These are phyloP conservation scores for Saccharomycopsis sp. DNA, from an alignment of 805 yeast species.

Conservation along the genomic window DNA sequence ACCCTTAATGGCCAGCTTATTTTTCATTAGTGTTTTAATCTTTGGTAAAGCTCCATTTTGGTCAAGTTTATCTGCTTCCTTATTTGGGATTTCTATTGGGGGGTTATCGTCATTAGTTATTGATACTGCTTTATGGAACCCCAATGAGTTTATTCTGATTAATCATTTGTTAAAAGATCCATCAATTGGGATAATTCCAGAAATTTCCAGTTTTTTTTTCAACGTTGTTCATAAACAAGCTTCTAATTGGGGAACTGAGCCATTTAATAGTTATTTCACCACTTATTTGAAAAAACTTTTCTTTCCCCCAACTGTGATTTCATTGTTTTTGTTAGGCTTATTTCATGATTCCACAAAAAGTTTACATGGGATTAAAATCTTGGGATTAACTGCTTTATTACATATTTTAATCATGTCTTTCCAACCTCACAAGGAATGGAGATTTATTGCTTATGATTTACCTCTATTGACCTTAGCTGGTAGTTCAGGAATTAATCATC, in stretches of 20 bases:
- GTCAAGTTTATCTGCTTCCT: slow-evolving; percentile 30
- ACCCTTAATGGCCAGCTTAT: slow-evolving; percentile 40
- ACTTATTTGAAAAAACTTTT: slow-evolving; percentile 27
- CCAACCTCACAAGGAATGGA: slow-evolving; percentile 92
- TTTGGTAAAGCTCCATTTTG: slow-evolving; percentile 37
- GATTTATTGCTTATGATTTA: slow-evolving; percentile 68
- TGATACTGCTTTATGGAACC: slow-evolving; percentile 81
- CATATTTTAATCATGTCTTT: slow-evolving; percentile 59
- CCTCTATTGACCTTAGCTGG: slow-evolving; percentile 61
- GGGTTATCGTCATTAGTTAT: slow-evolving; percentile 34
- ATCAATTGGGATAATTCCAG: slow-evolving; percentile 48
- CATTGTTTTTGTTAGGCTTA: slow-evolving; percentile 64
- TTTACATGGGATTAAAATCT: slow-evolving; percentile 29
- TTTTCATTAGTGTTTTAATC: slow-evolving; percentile 32
- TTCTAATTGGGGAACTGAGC: slow-evolving; percentile 76
- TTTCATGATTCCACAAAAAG: slow-evolving; percentile 55
- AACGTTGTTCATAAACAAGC: slow-evolving; percentile 73
- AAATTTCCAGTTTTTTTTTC: slow-evolving; percentile 57
- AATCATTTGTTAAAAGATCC: slow-evolving; percentile 28
- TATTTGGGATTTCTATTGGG: slow-evolving; percentile 45
- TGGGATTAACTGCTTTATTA: slow-evolving; percentile 39
- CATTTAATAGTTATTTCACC: slow-evolving; percentile 56
- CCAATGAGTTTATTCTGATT: slow-evolving; percentile 77
- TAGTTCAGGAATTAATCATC: slow-evolving; percentile 43
- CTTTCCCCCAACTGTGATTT: slow-evolving; percentile 56